phyloP scores from a whole-genome alignment of 129 eudicot genomes.

The Sambucus nigra region DNA sequence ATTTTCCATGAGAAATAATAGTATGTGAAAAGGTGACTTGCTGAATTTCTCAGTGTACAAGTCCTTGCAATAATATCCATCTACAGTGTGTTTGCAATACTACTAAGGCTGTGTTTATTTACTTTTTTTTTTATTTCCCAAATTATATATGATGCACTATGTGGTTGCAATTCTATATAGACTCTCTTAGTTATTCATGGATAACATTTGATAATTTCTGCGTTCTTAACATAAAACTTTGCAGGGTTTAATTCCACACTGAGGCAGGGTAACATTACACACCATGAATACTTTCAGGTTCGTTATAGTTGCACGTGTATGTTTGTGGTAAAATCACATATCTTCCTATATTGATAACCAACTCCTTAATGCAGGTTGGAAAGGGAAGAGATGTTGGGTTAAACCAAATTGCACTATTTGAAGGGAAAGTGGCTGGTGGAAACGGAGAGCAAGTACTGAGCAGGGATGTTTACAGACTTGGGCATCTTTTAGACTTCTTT shows the following conservation, averaged over 20 bases:
- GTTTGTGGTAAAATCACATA: not conserved
- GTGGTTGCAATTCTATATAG: too few species aligned
- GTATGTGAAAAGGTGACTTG: too few species aligned
- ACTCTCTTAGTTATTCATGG: not conserved
- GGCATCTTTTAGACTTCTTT: constrained; percentile 92
- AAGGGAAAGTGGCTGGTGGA: constrained; percentile 98
- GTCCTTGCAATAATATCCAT: too few species aligned
- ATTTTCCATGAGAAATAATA: too few species aligned
- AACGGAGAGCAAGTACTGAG: constrained; percentile 97
- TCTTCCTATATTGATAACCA: not conserved
- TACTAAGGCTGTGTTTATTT: too few species aligned
- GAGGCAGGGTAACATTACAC: constrained; percentile 96
- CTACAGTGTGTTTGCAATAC: too few species aligned
- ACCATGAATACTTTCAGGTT: constrained; percentile 97
- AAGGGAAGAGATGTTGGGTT: constrained; percentile 98
- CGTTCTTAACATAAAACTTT: not conserved
- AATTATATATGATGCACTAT: too few species aligned
- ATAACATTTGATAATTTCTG: not conserved
- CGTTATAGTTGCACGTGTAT: not conserved
- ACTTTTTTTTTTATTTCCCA: too few species aligned
- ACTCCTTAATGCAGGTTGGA: constrained; percentile 58
- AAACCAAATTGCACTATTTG: constrained; percentile 92
- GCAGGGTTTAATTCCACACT: constrained; percentile 90
- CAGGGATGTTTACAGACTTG: constrained; percentile 85
- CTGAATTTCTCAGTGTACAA: too few species aligned